These are phyloP conservation scores for Leccinum variicolor DNA, from an alignment of 768 basidiomycete species.

Conservation along the genomic window DNA sequence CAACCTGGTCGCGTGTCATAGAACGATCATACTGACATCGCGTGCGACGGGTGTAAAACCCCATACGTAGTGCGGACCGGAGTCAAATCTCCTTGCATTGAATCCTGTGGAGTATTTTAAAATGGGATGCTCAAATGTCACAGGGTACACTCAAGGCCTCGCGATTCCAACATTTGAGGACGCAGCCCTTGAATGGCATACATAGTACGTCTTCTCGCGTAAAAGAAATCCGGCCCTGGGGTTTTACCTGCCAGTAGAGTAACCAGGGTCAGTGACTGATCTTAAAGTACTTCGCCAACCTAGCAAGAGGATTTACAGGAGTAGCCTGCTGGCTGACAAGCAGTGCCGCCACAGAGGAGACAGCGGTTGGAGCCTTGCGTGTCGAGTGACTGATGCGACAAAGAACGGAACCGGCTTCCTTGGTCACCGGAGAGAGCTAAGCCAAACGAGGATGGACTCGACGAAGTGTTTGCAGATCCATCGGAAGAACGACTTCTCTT, in stretches of 20 bases:
- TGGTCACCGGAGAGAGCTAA: not conserved
- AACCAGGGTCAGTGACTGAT: not conserved
- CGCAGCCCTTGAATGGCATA: not conserved
- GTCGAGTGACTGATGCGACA: not conserved
- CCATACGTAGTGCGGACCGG: not conserved
- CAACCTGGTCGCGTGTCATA: constrained; percentile 2
- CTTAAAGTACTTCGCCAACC: not conserved
- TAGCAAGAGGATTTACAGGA: not conserved
- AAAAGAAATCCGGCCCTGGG: not conserved
- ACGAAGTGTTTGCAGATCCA: not conserved
- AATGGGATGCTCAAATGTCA: not conserved
- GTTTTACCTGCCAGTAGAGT: not conserved
- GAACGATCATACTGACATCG: not conserved
- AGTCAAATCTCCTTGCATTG: not conserved
- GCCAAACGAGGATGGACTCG: not conserved
- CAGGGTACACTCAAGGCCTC: not conserved
- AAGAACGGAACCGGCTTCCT: not conserved
- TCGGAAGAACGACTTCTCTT: not conserved
- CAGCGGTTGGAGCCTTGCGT: not conserved
- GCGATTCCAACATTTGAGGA: not conserved
- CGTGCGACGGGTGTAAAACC: not conserved
- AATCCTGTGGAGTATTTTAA: not conserved
- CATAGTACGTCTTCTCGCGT: not conserved
- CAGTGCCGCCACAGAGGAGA: not conserved
- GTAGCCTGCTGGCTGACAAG: not conserved